Evolutionary conservation across 805 yeast species (phyloP), one percentile per base, ranked within the genome.

Genomic region (Kodamaea fukazawae): DNA sequence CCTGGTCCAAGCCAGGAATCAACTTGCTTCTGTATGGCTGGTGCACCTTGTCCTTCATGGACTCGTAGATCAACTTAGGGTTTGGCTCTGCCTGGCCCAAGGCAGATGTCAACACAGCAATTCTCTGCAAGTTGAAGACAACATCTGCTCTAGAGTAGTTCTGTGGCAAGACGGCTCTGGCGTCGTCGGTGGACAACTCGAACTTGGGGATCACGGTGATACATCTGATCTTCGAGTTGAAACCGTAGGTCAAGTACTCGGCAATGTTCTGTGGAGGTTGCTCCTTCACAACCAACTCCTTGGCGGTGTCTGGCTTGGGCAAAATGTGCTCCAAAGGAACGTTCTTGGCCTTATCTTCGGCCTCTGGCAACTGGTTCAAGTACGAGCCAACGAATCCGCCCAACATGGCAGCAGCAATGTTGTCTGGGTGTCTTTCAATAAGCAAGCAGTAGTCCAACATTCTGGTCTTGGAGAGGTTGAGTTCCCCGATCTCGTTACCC

Each of bases 391-490:
- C 96, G 61, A 93, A 93, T 1, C 99, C 97, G 44, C 99, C 99
- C 82, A 90, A 84, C 96, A 93, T 88, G 27, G 99, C 96, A 23
- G 99, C 99, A 9, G 96, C 88, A 55, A 93, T 90, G 63, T 93
- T 93, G 65, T 93, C 99, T 26, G 99, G 99, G 57, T 93, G 99
- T 60, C 98, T 81, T 70, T 93, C 99, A 50, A 93, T 90, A 93
- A 93, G 86, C 52, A 93, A 74, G 62, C 96, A 88, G 70, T 86
- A 93, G 63, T 93, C 99, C 53, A 93, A 71, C 81, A 93, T 76
- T 52, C 98, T 75, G 52, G 78, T 82, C 63, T 85, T 90, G 36
- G 81, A 67, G 44, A 89, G 78, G 1, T 77, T 79, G 26, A 91
- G 69, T 36, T 78, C 71, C 28, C 93, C 96, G 25, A 90, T 73